Base-by-base conservation (phyloP, 2,329 filamentous ascomycete genomes). In the Pestalotiopsis sp. region DNA sequence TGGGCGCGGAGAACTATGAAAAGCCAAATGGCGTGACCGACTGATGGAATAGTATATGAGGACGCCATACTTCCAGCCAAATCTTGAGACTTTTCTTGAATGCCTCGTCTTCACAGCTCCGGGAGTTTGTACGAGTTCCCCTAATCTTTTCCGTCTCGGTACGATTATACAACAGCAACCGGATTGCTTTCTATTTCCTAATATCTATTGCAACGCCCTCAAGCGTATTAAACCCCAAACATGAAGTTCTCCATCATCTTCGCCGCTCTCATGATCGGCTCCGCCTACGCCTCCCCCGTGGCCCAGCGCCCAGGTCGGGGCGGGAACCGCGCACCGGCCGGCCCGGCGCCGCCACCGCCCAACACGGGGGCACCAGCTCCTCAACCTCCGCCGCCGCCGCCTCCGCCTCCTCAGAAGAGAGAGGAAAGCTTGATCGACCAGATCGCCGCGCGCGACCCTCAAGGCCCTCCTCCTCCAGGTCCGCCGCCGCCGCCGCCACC, bases 191-290 rank as follows among this genome's bases (percentile, higher is more conserved):
- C 1, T 52, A 52, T 3, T n/a, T n/a, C 7, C 45, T n/a, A 49
- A 23, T 52, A n/a, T n/a, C 45, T 11, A 52, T 52, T 31, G 4
- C 27, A 52, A 17, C 4, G 17, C 45, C 17, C 45, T 20, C 6
- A 9, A 25, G 25, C 25, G 25, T 25, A 2, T 25, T 25, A 25
- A 2, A 2, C 2, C 25, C 3, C 25, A 25, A 25, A 25, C 2
- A 25, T 71, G 69, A 71, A 71, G 45, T n/a, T 68, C 63, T 67
- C 60, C n/a, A 31, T 71, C 41, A 12, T 68, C 5, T 3, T 71
- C 11, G 20, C 69, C 31, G 60, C 69, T 56, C n/a, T 71, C 11
- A 66, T 71, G 59, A 66, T 68, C 62, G 63, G 69, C 14, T 52
- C 62, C 23, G 66, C 66, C 58, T 36, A 69, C 45, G 69, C 69